Conservation (phyloP, 2,329 filamentous ascomycete genomes). For the Fusarium cyanostomum region DNA sequence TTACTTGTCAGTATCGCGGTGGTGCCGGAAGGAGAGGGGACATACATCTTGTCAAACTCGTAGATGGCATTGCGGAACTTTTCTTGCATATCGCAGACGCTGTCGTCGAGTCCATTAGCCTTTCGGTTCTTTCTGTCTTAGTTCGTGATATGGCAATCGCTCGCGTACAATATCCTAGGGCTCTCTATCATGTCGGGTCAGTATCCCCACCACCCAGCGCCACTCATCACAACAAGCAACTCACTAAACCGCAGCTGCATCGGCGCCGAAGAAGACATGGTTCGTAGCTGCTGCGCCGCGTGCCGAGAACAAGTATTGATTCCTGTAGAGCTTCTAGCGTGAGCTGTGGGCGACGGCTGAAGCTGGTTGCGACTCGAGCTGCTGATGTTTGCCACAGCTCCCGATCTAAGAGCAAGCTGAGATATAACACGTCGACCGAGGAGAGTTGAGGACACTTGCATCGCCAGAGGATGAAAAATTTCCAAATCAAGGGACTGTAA, state of each 20-base stretch:
- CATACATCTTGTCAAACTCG: slow-evolving; percentile 84
- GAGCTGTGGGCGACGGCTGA: not conserved
- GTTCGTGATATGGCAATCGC: not conserved
- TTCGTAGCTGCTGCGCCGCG: slow-evolving; percentile 12
- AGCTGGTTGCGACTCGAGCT: not conserved
- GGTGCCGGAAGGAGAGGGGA: slow-evolving; percentile 10
- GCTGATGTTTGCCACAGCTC: slow-evolving; percentile 9
- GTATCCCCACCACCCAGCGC: not conserved
- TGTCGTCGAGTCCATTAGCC: slow-evolving; percentile 48
- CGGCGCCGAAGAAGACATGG: slow-evolving; percentile 25
- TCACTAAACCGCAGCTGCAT: slow-evolving; percentile 48
- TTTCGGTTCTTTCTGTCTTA: not conserved
- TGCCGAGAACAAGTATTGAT: not conserved
- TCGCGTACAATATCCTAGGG: slow-evolving; percentile 60
- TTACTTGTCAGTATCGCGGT: slow-evolving; percentile 4
- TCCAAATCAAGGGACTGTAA: not conserved
- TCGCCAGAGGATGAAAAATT: slow-evolving; percentile 9
- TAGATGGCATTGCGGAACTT: slow-evolving; percentile 87
- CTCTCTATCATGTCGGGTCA: slow-evolving; percentile 51
- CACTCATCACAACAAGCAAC: slow-evolving; percentile 15
- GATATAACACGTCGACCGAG: slow-evolving; percentile 32
- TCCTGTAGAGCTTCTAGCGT: not conserved
- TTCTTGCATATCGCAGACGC: slow-evolving; percentile 94
- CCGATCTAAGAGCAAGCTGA: slow-evolving; percentile 23
- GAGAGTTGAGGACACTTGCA: slow-evolving; percentile 20